These are phyloP conservation scores for Xylariaceae sp. DNA, from an alignment of 2,329 filamentous ascomycete species.

Conservation along the genomic window DNA sequence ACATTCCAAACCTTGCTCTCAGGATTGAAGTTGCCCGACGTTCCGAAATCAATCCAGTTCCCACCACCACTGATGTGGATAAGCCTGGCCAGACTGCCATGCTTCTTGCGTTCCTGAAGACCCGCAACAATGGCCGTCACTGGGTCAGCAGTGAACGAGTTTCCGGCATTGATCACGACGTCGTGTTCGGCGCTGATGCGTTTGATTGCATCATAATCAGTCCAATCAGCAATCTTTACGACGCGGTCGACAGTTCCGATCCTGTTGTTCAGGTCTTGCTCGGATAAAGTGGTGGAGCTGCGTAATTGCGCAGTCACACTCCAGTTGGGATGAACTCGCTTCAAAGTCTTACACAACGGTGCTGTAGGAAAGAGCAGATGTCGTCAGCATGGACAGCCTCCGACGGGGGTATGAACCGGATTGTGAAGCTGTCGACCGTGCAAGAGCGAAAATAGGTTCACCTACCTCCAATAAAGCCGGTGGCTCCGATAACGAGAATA, in stretches of 20 bases:
- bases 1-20: conserved; percentile 2
- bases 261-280: not conserved
- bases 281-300: no score
- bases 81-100: not conserved
- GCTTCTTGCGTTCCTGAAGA: not conserved
- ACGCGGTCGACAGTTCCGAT: not conserved
- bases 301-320: not conserved
- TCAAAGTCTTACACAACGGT: not conserved
- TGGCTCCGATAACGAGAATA: not conserved
- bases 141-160: not conserved
- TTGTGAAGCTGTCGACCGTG: not conserved
- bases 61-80: conserved; percentile 1
- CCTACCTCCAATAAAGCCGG: conserved; percentile 1
- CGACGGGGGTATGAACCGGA: not conserved
- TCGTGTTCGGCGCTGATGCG: not conserved
- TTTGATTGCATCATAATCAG: not conserved
- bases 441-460: not conserved
- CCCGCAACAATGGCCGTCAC: not conserved
- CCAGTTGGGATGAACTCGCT: not conserved
- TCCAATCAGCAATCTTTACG: not conserved
- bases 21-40: not conserved
- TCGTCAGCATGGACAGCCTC: no score
- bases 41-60: not conserved
- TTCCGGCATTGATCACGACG: conserved; percentile 1
- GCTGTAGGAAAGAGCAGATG: not conserved